These are phyloP conservation scores for Knoxia roxburghii DNA, from an alignment of 257 asterid species.

Conservation along the genomic window DNA sequence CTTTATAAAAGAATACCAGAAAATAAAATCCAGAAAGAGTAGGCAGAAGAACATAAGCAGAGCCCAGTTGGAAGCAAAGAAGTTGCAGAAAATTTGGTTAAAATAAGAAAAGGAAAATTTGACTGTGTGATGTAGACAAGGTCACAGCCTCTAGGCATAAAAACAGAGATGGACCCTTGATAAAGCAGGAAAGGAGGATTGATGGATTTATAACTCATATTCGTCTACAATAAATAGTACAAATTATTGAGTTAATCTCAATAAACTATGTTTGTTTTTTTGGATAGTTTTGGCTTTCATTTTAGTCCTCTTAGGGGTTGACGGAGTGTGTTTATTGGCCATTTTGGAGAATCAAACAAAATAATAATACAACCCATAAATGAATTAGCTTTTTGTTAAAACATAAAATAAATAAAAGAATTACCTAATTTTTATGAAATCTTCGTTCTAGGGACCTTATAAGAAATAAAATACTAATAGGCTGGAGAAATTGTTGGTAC, in stretches of 20 bases:
- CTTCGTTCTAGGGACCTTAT: no score
- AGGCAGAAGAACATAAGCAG: no score
- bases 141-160: neutral
- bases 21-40: no score
- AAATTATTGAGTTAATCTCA: slow-evolving; percentile 5
- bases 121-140: neutral
- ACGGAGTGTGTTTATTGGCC: neutral
- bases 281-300: neutral
- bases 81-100: neutral
- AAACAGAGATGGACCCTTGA: neutral
- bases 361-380: neutral
- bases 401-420: no score
- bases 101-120: neutral
- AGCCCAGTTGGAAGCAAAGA: neutral
- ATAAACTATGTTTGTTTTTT: neutral
- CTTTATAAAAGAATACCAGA: no score
- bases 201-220: slow-evolving; percentile 1
- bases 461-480: no score
- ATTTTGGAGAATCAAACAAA: neutral
- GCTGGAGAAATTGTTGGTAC: no score
- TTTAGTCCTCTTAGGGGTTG: neutral
- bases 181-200: neutral
- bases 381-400: neutral
- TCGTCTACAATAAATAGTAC: neutral
- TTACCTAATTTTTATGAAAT: no score